Base-by-base conservation (phyloP, 306 rosid genomes). In the Boehmeria nivea region DNA sequence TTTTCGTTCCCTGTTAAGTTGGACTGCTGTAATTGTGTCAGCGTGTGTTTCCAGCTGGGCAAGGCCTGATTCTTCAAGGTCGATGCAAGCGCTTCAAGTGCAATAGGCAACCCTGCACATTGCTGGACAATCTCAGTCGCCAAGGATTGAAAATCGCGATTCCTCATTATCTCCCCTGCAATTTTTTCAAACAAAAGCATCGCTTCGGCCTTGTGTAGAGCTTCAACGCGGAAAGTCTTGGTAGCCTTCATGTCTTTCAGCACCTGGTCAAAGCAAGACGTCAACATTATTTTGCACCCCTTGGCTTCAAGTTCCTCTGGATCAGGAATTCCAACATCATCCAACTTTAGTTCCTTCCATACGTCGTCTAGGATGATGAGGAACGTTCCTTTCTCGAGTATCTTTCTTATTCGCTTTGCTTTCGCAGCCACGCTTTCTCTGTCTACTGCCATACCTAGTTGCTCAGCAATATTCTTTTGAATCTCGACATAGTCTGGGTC, bases 301-400 rank as follows among this genome's bases (percentile, higher is more conserved):
- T 36, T n/a, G n/a, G n/a, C n/a, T 36, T 8, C 12, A 14, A 36
- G 8, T 31, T 1, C 25, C n/a, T 15, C 27, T 9, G 6, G 14
- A 6, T n/a, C n/a, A 3, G 61, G 48, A 13, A 65, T 36, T 15
- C 77, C 77, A 17, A 65, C 1, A 1, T 4, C 55, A 25, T 14
- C 60, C 25, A 72, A 16, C 6, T 72, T 51, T n/a, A 60, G 19
- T 49, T 3, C 20, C 12, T 7, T 54, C 69, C 53, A 46, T 0
- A 58, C 37, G 49, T 72, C 68, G 24, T 60, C 68, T 36, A 66
- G 49, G 20, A 63, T 51, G 4, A 70, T 8, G 4, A 70, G 33
- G 13, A 17, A 4, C 16, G 17, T 64, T 54, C 34, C 64, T 60
- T 17, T 60, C 47, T 15, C 68, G 55, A 14, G n/a, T n/a, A n/a